phyloP scores from a whole-genome alignment of 768 basidiomycete genomes.

The Lactarius quietus region DNA sequence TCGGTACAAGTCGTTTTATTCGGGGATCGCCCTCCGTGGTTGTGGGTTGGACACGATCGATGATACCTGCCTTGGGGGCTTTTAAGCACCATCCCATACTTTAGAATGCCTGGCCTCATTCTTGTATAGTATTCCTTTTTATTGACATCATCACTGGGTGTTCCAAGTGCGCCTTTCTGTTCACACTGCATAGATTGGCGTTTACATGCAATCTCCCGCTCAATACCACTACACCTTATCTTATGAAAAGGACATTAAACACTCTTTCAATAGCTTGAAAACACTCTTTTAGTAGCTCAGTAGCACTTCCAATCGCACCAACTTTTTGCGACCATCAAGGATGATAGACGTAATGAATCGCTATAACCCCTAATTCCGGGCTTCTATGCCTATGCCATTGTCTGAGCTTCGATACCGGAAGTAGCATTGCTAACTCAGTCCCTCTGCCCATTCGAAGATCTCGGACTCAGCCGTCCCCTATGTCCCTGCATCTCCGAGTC shows the following conservation, averaged over 20 bases:
- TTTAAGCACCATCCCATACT: slow-evolving; percentile 11
- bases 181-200: slow-evolving; percentile 16
- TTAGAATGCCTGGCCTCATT: background rate
- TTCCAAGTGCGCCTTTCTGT: slow-evolving; percentile 4
- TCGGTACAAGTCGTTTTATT: slow-evolving; percentile 23
- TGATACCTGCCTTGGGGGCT: slow-evolving; percentile 27
- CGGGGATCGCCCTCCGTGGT: slow-evolving; percentile 19
- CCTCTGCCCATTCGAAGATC: background rate
- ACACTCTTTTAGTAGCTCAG: background rate
- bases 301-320: background rate
- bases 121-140: slow-evolving; percentile 14
- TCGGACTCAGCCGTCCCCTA: background rate
- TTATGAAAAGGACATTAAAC: slow-evolving; percentile 15
- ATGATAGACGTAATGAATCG: background rate
- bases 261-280: too few relatives aligned
- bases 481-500: background rate
- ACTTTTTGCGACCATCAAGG: background rate
- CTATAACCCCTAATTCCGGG: background rate
- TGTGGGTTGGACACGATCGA: slow-evolving; percentile 22
- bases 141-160: slow-evolving; percentile 17
- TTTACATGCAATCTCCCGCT: background rate
- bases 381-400: background rate
- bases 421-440: background rate
- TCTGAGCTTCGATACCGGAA: background rate
- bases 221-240: slow-evolving; percentile 21